These are phyloP conservation scores for Cladophialophora chaetospira DNA, from an alignment of 2,329 filamentous ascomycete species.

Conservation along the genomic window DNA sequence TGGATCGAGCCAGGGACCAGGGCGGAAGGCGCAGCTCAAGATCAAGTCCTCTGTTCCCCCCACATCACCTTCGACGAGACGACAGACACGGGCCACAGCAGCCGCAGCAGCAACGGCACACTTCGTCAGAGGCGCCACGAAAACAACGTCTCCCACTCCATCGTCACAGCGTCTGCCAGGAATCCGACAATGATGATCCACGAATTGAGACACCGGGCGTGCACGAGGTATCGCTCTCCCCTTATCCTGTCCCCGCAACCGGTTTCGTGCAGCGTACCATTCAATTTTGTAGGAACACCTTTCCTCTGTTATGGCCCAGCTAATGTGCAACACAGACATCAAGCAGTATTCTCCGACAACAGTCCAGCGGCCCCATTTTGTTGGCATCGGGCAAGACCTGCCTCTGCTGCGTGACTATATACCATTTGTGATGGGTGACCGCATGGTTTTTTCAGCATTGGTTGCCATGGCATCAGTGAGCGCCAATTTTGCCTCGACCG, in stretches of 20 bases:
- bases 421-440: constrained; percentile 22
- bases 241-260: constrained; percentile 3
- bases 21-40: neutral
- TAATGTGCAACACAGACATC: constrained; percentile 9
- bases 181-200: neutral
- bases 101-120: neutral
- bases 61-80: neutral
- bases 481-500: constrained; percentile 17
- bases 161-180: constrained; percentile 3
- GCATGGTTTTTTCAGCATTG: constrained; percentile 18
- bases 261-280: constrained; percentile 13
- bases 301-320: neutral
- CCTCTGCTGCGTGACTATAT: constrained; percentile 18
- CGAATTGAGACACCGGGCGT: neutral
- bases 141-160: constrained; percentile 4
- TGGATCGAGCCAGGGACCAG: neutral
- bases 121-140: neutral
- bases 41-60: neutral
- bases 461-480: constrained; percentile 14
- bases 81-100: neutral
- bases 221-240: neutral
- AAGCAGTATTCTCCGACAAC: constrained; percentile 17
- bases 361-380: constrained; percentile 17
- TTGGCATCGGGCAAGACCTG: constrained; percentile 16
- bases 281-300: constrained; percentile 6